Evolutionary conservation across 352 stramenopile species (phyloP), one percentile per base, ranked within the genome.

Genomic region (Thraustotheca clavata): DNA sequence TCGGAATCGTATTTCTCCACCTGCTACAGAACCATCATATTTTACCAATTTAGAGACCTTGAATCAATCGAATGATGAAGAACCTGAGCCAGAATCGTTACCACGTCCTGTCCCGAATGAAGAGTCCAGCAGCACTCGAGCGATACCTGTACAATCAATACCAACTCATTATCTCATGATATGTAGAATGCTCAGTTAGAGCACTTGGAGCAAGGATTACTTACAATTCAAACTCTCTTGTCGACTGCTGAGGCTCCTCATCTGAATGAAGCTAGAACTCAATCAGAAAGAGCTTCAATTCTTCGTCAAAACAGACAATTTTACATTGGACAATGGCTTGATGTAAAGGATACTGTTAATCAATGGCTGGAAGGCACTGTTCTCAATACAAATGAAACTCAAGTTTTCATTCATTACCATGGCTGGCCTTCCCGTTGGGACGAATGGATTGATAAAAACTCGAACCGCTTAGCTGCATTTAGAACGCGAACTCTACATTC

Each of bases 351-450:
- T 72, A 99, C 96, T 0, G 95, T 99, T 27, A 96, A 98, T 72
- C 95, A 99, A 63, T 99, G 96, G 96, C 74, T 99, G 1, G 96
- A 99, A 79, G 96, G 92, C 22, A 99, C 96, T 0, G 76, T 99
- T 9, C 87, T 98, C 62, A 86, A 96, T 29, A 85, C 98, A 22
- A 71, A 70, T 0, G 71, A 80, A 8, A 79, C 88, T 27, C 86
- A 98, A 60, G 69, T 98, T 31, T 69, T 98, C 18, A 81, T 99
- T 27, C 95, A 98, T 69, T 99, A 98, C 72, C 97, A 99, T 60
- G 95, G 95, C 11, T 99, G 96, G 96, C 95, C 96, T 1, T 79
- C 90, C 32, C 82, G 96, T 5, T 99, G 96, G 96, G 95, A 99
- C 73, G 96, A 99, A 72, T 98, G 94, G 93, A 90, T 99, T 54